Conservation (phyloP, 2,329 filamentous ascomycete genomes). For the Epichloe bromicola region DNA sequence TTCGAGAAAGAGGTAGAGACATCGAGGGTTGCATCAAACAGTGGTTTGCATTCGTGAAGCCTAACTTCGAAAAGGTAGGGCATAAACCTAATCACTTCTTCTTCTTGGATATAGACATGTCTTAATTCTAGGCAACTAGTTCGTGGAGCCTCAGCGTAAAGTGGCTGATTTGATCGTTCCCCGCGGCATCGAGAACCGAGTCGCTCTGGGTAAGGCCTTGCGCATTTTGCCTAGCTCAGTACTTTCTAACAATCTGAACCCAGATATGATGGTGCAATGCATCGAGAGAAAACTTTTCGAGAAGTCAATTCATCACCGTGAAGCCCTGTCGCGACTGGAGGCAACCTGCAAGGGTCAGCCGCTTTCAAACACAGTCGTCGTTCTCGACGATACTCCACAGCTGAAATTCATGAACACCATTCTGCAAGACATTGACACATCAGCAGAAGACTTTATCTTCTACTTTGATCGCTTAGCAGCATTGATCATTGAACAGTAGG, state of each 20-base stretch:
- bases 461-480: constrained; percentile 86
- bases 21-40: constrained; percentile 96
- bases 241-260: constrained; percentile 3
- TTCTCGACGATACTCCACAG: constrained; percentile 68
- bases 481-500: constrained; percentile 68
- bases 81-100: background rate
- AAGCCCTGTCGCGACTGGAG: constrained; percentile 65
- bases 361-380: constrained; percentile 59
- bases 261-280: constrained; percentile 86
- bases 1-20: constrained; percentile 77
- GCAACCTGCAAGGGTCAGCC: constrained; percentile 56
- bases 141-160: constrained; percentile 80
- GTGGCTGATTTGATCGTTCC: constrained; percentile 93
- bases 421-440: constrained; percentile 65
- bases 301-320: constrained; percentile 74
- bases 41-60: constrained; percentile 94
- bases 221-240: background rate
- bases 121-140: constrained; percentile 29
- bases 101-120: background rate
- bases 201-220: constrained; percentile 58
- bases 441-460: constrained; percentile 86
- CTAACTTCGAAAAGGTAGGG: constrained; percentile 69
- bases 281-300: constrained; percentile 76
- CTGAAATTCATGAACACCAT: constrained; percentile 82
- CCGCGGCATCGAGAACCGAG: constrained; percentile 84